A percentile compares a stretch with the other conserved stretches of the same genome.
phyloP scores from a whole-genome alignment of 2,329 filamentous ascomycete genomes.

The Pseudocercospora pini-densiflorae region DNA sequence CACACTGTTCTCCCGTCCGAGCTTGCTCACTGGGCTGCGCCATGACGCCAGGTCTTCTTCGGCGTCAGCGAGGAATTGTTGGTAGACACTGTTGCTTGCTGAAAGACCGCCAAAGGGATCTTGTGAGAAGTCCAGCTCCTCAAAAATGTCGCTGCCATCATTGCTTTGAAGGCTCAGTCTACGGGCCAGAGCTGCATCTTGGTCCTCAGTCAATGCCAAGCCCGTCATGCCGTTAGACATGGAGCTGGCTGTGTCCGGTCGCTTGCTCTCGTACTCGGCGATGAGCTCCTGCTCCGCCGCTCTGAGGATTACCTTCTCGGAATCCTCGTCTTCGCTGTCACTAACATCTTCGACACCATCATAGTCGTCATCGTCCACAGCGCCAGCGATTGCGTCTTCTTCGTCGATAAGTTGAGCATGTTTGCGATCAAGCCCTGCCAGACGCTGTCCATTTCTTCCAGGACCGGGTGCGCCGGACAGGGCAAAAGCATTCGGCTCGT shows the following conservation, averaged over 20 bases:
- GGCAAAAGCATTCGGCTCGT: conserved; percentile 37
- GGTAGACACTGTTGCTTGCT: conserved; percentile 30
- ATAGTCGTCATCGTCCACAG: conserved; percentile 37
- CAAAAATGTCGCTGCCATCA: conserved; percentile 21
- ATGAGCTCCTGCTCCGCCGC: conserved; percentile 36
- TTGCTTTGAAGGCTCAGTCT: conserved; percentile 33
- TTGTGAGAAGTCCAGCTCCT: conserved; percentile 32
- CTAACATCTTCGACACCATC: conserved; percentile 38
- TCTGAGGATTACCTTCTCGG: conserved; percentile 30
- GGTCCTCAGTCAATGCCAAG: conserved; percentile 16
- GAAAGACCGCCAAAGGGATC: conserved; percentile 38
- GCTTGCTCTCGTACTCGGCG: conserved; percentile 34
- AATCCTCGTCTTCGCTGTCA: conserved; percentile 33
- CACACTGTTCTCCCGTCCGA: conserved; percentile 27
- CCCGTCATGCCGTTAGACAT: conserved; percentile 33
- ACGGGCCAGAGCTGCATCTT: conserved; percentile 29
- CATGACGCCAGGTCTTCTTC: conserved; percentile 33
- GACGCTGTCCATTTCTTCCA: conserved; percentile 28
- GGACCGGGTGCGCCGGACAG: conserved; percentile 35
- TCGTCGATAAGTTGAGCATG: conserved; percentile 22
- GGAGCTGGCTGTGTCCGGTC: conserved; percentile 25
- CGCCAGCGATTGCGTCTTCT: conserved; percentile 25
- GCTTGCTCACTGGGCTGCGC: conserved; percentile 27
- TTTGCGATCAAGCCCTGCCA: conserved; percentile 34
- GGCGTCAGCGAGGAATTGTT: conserved; percentile 37